Conservation (phyloP, 1,139 yeast species). For the Sugiyamaella novakii region DNA sequence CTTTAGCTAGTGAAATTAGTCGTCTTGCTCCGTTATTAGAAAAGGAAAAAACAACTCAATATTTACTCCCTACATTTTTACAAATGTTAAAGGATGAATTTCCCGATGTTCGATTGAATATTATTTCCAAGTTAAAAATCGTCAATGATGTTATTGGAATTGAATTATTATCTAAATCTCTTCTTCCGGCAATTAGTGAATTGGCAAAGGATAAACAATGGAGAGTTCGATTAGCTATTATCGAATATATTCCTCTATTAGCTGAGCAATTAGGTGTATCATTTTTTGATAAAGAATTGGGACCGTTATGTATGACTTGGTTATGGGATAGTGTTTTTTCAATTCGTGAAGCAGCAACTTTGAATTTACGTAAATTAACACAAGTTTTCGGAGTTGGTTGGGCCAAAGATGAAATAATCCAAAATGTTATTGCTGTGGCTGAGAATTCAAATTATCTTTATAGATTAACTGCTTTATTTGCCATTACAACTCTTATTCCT, state of each 20-base stretch:
- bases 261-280: slow-evolving; percentile 96
- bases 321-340: slow-evolving; percentile 97
- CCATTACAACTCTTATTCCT: slow-evolving; percentile 74
- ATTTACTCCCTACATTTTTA: slow-evolving; percentile 82
- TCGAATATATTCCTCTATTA: slow-evolving; percentile 91
- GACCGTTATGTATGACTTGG: slow-evolving; percentile 93
- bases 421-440: slow-evolving; percentile 62
- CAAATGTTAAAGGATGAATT: slow-evolving; percentile 95
- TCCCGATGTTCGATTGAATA: slow-evolving; percentile 94
- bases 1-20: slow-evolving; percentile 86
- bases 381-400: slow-evolving; percentile 89
- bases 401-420: slow-evolving; percentile 85
- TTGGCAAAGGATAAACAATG: slow-evolving; percentile 96
- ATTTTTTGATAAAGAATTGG: slow-evolving; percentile 88
- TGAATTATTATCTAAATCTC: slow-evolving; percentile 77
- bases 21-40: slow-evolving; percentile 85
- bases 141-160: slow-evolving; percentile 96
- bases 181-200: slow-evolving; percentile 94
- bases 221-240: slow-evolving; percentile 97
- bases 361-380: slow-evolving; percentile 76
- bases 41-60: slow-evolving; percentile 79
- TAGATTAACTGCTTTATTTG: slow-evolving; percentile 87
- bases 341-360: slow-evolving; percentile 93
- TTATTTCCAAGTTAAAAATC: slow-evolving; percentile 85
- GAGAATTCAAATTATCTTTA: slow-evolving; percentile 73